phyloP scores from a whole-genome alignment of 306 rosid genomes.

The Aeschynomene evenia region DNA sequence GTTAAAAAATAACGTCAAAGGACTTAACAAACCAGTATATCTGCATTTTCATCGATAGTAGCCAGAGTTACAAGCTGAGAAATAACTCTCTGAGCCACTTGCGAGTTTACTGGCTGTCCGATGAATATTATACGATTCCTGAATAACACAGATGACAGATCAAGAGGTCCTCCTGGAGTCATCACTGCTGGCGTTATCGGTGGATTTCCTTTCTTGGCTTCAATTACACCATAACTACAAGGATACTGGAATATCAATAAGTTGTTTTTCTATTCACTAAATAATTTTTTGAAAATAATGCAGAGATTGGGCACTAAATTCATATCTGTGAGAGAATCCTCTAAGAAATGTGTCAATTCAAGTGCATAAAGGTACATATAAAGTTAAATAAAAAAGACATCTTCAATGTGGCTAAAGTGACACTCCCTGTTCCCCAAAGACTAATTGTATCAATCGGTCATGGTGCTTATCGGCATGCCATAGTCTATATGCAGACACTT shows the following conservation, averaged over 20 bases:
- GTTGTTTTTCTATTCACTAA: background rate
- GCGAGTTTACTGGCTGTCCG: constrained; percentile 81
- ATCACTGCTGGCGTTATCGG: constrained; percentile 83
- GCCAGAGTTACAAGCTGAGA: constrained; percentile 96
- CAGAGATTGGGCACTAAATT: background rate
- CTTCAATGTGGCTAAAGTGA: background rate
- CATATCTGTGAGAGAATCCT: background rate
- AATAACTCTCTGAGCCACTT: constrained; percentile 93
- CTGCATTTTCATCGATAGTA: constrained; percentile 71
- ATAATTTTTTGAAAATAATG: background rate
- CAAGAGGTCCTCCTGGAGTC: constrained; percentile 93
- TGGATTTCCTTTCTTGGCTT: constrained; percentile 76
- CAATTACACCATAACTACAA: constrained; percentile 65
- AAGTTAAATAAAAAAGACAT: background rate
- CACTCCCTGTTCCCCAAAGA: background rate
- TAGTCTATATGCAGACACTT: background rate
- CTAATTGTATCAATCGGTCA: background rate
- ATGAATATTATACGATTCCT: constrained; percentile 91
- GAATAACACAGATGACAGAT: constrained; percentile 80
- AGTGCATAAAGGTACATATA: background rate
- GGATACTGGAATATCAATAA: constrained; percentile 31
- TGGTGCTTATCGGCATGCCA: background rate
- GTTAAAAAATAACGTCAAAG: constrained; percentile 11
- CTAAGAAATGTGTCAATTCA: background rate
- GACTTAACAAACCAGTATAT: constrained; percentile 67